Base-by-base conservation (phyloP, 345 rosid species). In the Anastatica hierochuntica region DNA sequence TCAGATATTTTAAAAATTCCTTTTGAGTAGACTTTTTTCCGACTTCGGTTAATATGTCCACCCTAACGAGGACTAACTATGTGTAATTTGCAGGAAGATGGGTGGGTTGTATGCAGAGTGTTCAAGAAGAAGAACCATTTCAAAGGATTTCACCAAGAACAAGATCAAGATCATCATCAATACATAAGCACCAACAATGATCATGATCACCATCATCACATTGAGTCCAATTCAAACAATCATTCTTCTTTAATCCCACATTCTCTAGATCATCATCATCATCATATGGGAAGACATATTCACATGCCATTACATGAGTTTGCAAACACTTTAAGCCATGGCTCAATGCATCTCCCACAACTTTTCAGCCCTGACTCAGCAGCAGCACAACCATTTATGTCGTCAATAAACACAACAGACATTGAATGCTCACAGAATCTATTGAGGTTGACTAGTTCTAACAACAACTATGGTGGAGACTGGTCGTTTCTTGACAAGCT, bases 81-180 rank as follows among this genome's bases (percentile, higher is more conserved):
- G 46, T 39, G 40, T 40, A 3, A 40, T 31, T 57, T 35, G 58
- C 80, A 87, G 90, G 96, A 87, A 68, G 96, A 84, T 47, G 96
- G 96, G 6, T 87, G 96, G 96, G 96, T 87, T 29, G 96, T 87
- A 16, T 87, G 96, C 58, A 72, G 94, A 74, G 89, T 87, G 33
- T 84, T 87, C 73, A 84, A 78, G 79, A 87, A 87, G 68, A 87
- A 81, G 75, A 82, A 73, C 29, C 78, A 76, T 39, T 74, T 43
- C 45, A 77, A 83, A 75, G 82, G 79, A 16, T 80, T 72, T 64
- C 74, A 69, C 27, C 63, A 72, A 52, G 83, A 77, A 39, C 60
- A 46, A 19, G 73, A 74, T 14, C 79, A 74, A 53, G 74, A 72
- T 42, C 60, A 81, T 17, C 58, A 64, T 36, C 67, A 54, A 47